A percentile compares a stretch with the other conserved stretches of the same genome.
These are phyloP conservation scores for Leccinum subspadiceum DNA, from an alignment of 1,284 basidiomycete species.

Conservation along the genomic window DNA sequence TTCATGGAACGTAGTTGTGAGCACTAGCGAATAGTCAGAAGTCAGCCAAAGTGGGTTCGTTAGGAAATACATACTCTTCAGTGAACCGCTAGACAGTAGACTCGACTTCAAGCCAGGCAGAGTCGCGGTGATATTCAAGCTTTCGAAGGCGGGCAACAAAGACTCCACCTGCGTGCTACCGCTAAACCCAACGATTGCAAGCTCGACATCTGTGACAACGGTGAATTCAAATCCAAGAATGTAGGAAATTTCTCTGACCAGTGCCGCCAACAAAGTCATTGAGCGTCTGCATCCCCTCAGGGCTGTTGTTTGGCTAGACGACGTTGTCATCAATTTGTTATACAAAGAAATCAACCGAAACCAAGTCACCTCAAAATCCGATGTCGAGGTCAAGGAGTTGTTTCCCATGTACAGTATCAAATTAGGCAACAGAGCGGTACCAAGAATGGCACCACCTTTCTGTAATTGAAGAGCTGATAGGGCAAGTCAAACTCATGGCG, in stretches of 20 bases:
- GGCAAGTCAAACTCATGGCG: not conserved
- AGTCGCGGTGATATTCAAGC: conserved; percentile 55
- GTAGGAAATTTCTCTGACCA: conserved; percentile 33
- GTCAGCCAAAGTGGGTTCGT: not conserved
- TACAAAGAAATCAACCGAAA: not conserved
- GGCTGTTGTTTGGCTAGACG: conserved; percentile 57
- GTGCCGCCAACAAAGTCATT: conserved; percentile 68
- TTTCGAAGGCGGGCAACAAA: conserved; percentile 61
- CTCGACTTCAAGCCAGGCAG: conserved; percentile 63
- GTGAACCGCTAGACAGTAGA: conserved; percentile 56
- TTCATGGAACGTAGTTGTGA: conserved; percentile 61
- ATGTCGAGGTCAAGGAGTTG: conserved; percentile 51
- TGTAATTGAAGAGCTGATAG: conserved; percentile 53
- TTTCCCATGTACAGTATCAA: conserved; percentile 57
- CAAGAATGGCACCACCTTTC: conserved; percentile 49
- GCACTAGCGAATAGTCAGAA: conserved; percentile 40
- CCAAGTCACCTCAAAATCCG: conserved; percentile 45
- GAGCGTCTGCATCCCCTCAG: conserved; percentile 63
- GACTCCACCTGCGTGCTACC: conserved; percentile 64
- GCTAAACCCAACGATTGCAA: conserved; percentile 56
- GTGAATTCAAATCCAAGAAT: not conserved
- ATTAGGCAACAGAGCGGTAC: conserved; percentile 60
- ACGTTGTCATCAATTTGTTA: conserved; percentile 6
- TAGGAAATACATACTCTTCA: conserved; percentile 41
- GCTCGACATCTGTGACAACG: conserved; percentile 43